phyloP scores from a whole-genome alignment of 345 rosid species.

The Eucalyptus tenuipes region DNA sequence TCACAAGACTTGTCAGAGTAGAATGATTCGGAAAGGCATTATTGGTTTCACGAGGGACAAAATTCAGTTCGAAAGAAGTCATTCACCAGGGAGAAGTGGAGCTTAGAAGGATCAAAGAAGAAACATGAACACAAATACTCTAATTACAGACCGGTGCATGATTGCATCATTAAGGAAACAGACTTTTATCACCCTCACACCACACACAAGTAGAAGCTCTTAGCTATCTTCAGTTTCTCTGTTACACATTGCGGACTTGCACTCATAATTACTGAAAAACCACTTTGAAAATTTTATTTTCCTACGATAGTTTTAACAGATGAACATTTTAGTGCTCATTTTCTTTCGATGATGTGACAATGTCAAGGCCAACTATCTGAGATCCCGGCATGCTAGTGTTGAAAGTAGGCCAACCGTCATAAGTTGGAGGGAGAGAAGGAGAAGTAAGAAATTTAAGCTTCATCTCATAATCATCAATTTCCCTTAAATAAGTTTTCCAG shows the following conservation, averaged over 20 bases:
- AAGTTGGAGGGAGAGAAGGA: neutral
- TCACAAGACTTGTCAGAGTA: neutral
- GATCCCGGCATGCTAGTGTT: neutral
- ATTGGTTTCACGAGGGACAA: neutral
- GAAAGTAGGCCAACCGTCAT: neutral
- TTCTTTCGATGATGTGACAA: neutral
- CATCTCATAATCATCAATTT: neutral
- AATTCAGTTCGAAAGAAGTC: neutral
- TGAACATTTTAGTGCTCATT: neutral
- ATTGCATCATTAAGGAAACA: neutral
- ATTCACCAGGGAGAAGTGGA: neutral
- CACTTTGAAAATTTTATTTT: neutral
- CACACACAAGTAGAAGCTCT: neutral
- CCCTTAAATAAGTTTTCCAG: neutral
- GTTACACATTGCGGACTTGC: neutral
- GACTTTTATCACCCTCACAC: neutral
- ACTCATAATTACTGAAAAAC: neutral
- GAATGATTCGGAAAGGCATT: neutral
- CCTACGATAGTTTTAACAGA: neutral
- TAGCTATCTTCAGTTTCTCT: neutral
- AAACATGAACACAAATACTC: neutral
- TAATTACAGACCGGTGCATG: neutral
- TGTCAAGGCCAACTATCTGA: neutral
- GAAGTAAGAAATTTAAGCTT: neutral
- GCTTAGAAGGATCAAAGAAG: neutral